Percentiles rank a stretch among this genome's conserved stretches.
Evolutionary conservation across 2,329 filamentous ascomycete genomes (phyloP).

Genomic region (Diaporthe caulivora): DNA sequence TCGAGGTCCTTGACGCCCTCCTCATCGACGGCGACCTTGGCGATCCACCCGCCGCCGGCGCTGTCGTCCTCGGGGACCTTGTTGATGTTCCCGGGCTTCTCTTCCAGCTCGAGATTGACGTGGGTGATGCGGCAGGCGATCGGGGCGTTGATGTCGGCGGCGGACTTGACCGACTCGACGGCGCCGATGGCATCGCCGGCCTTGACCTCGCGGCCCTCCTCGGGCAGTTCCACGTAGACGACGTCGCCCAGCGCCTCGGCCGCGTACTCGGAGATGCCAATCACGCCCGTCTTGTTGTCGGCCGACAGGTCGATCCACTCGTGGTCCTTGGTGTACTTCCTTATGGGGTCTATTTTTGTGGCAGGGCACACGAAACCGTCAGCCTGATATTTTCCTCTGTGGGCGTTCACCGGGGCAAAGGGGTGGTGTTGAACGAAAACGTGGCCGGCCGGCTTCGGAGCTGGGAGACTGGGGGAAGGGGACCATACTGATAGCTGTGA

Average conservation of each 20-base stretch:
- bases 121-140: constrained; percentile 81
- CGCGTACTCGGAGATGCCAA: constrained; percentile 92
- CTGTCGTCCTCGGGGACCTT: constrained; percentile 84
- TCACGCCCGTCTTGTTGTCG: constrained; percentile 83
- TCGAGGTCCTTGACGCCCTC: constrained; percentile 76
- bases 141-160: constrained; percentile 96
- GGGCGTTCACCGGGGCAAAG: not conserved
- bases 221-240: constrained; percentile 95
- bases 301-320: constrained; percentile 95
- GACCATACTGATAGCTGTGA: constrained; percentile 56
- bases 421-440: not conserved
- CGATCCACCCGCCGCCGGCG: constrained; percentile 89
- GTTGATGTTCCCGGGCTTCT: constrained; percentile 90
- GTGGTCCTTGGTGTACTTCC: constrained; percentile 96
- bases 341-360: constrained; percentile 66
- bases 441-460: constrained; percentile 48
- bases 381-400: not conserved
- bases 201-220: constrained; percentile 74
- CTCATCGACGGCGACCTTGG: constrained; percentile 83
- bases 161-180: constrained; percentile 98
- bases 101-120: constrained; percentile 81
- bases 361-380: not conserved
- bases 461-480: constrained; percentile 5
- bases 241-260: constrained; percentile 94
- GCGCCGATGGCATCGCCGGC: constrained; percentile 90